These are phyloP conservation scores for Irpex sp. DNA, from an alignment of 1,284 basidiomycete species.

Conservation along the genomic window DNA sequence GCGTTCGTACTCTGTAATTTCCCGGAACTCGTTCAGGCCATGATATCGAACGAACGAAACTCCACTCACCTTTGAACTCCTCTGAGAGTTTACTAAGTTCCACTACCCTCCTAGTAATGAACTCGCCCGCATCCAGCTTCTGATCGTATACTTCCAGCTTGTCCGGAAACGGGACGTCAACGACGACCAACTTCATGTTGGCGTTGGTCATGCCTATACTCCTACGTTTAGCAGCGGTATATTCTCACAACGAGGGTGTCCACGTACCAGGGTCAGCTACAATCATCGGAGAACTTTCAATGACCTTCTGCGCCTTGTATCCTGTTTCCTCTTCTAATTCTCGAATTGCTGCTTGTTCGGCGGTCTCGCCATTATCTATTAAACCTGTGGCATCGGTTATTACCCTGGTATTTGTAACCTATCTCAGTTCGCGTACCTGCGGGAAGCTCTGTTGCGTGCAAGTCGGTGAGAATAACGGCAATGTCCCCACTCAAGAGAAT, in stretches of 20 bases:
- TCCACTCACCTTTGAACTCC: slow-evolving; percentile 57
- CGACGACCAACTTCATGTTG: slow-evolving; percentile 73
- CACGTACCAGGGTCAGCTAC: slow-evolving; percentile 74
- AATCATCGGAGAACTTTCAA: slow-evolving; percentile 66
- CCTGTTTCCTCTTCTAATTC: slow-evolving; percentile 93
- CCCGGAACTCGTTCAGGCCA: no score
- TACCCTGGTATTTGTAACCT: neutral
- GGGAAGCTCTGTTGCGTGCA: slow-evolving; percentile 61
- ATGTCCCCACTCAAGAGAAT: neutral
- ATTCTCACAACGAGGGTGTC: neutral
- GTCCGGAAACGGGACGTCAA: slow-evolving; percentile 60
- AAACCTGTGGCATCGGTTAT: slow-evolving; percentile 45
- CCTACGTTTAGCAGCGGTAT: neutral
- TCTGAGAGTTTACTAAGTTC: slow-evolving; percentile 60
- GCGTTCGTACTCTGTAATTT: slow-evolving; percentile 55
- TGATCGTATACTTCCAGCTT: slow-evolving; percentile 57
- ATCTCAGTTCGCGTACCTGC: slow-evolving; percentile 47
- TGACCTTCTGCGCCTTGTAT: slow-evolving; percentile 61
- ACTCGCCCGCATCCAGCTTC: slow-evolving; percentile 78
- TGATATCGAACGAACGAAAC: no score
- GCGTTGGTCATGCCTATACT: slow-evolving; percentile 75
- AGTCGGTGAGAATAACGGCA: neutral
- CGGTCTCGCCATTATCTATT: slow-evolving; percentile 78
- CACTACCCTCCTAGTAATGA: slow-evolving; percentile 74
- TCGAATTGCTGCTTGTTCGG: slow-evolving; percentile 75